phyloP scores from a whole-genome alignment of 139 green algal species.

The Spirogloea muscicola region DNA sequence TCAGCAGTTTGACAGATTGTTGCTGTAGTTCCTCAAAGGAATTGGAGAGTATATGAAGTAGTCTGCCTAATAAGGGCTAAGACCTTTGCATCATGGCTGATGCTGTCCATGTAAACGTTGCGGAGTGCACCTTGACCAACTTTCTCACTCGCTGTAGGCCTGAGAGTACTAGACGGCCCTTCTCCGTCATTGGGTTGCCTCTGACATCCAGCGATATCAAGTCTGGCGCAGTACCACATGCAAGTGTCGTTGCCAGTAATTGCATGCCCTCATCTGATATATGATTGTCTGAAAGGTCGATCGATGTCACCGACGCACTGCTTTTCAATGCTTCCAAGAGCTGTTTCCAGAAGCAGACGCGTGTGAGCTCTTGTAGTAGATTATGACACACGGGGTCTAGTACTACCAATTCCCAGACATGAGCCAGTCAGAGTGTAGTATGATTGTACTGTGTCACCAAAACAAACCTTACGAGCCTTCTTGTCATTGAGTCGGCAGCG shows the following conservation, averaged over 20 bases:
- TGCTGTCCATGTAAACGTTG: not conserved
- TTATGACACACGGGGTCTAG: too few species aligned
- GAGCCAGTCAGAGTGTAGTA: too few species aligned
- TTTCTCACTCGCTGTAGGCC: conserved; percentile 30
- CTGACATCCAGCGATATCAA: conserved; percentile 38
- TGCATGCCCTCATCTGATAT: conserved; percentile 42
- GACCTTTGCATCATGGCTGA: not conserved
- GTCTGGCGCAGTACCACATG: conserved; percentile 18
- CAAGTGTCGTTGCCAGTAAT: conserved; percentile 17
- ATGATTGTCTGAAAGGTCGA: conserved; percentile 39
- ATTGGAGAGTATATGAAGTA: too few species aligned
- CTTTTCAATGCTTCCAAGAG: conserved; percentile 18
- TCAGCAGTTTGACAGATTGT: not conserved
- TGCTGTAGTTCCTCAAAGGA: not conserved
- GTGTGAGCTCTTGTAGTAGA: too few species aligned
- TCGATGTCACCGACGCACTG: conserved; percentile 36
- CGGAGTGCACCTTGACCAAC: not conserved
- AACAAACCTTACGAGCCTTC: conserved; percentile 38
- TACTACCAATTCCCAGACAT: too few species aligned
- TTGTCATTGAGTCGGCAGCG: conserved; percentile 32
- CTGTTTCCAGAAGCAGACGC: too few species aligned
- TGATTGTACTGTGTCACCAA: too few species aligned
- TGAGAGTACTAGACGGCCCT: conserved; percentile 2
- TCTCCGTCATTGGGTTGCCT: conserved; percentile 22
- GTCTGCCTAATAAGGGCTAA: too few species aligned